phyloP scores from a whole-genome alignment of 441 rosid genomes.

The Aquilaria agallochum region DNA sequence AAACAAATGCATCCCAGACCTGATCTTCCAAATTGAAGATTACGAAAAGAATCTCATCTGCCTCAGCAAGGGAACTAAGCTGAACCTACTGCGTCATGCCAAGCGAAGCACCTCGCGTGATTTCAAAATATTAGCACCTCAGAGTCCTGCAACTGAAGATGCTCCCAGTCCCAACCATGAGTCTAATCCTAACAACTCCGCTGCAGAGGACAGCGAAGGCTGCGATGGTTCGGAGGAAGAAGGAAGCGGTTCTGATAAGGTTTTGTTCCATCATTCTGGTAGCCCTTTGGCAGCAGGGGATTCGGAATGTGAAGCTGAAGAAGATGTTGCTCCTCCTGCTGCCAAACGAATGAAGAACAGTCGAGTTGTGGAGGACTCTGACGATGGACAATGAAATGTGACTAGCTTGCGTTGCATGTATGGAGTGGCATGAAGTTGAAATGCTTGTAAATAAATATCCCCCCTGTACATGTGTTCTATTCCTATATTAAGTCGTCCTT shows the following conservation, averaged over 20 bases:
- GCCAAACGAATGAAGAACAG: constrained; percentile 38
- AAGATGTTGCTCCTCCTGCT: constrained; percentile 24
- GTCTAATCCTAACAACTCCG: constrained; percentile 12
- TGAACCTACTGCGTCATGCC: constrained; percentile 70
- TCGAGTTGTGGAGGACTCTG: constrained; percentile 49
- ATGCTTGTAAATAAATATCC: not conserved
- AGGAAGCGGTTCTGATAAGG: constrained; percentile 27
- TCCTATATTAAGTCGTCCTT: too few relatives aligned
- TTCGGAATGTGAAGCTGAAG: constrained; percentile 37
- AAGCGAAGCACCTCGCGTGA: constrained; percentile 85
- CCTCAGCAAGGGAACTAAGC: constrained; percentile 67
- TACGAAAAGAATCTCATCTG: constrained; percentile 69
- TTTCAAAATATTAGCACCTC: constrained; percentile 57
- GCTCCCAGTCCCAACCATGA: constrained; percentile 27
- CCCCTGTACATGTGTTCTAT: not conserved
- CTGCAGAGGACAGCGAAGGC: constrained; percentile 22
- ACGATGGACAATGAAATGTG: constrained; percentile 34
- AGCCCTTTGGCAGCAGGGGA: constrained; percentile 27
- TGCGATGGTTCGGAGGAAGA: constrained; percentile 34
- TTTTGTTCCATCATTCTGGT: constrained; percentile 21
- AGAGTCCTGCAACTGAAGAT: constrained; percentile 19
- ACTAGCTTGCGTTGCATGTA: constrained; percentile 5
- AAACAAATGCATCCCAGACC: constrained; percentile 77
- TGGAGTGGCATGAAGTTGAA: constrained; percentile 12
- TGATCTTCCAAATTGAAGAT: constrained; percentile 83